Conservation (phyloP, 2,329 filamentous ascomycete genomes). For the Lachnum nothofagi region DNA sequence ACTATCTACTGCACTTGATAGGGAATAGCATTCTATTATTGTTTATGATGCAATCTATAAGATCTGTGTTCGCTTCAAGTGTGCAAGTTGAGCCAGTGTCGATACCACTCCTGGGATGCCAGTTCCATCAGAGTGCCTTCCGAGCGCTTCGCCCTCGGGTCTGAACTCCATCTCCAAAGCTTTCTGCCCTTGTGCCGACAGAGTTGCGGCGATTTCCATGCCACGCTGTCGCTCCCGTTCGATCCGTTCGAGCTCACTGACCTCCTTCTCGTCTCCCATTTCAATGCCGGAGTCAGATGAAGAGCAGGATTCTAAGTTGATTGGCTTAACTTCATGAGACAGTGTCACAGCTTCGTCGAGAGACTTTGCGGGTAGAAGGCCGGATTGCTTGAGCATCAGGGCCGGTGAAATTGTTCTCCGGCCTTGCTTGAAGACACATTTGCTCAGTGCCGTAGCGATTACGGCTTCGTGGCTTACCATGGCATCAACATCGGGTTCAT, state of each 20-base stretch:
- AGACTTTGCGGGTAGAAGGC: conserved; percentile 49
- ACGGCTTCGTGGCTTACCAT: conserved; percentile 13
- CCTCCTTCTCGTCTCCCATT: conserved; percentile 8
- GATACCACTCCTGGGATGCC: conserved; percentile 34
- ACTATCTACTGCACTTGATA: not conserved
- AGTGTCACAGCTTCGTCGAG: conserved; percentile 1
- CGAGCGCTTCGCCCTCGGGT: conserved; percentile 30
- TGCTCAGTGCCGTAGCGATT: conserved; percentile 47
- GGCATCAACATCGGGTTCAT: conserved; percentile 1
- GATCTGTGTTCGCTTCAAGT: conserved; percentile 29
- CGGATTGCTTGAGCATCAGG: conserved; percentile 53
- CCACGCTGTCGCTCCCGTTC: conserved; percentile 21
- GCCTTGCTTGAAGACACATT: conserved; percentile 57
- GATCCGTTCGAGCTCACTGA: conserved; percentile 12
- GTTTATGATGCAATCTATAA: conserved; percentile 16
- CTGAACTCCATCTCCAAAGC: conserved; percentile 25
- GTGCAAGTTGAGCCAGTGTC: conserved; percentile 34
- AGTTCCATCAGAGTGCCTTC: conserved; percentile 35
- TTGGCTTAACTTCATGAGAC: not conserved
- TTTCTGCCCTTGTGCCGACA: conserved; percentile 20
- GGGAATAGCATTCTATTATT: not conserved
- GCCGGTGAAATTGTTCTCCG: conserved; percentile 62
- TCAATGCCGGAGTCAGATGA: conserved; percentile 22
- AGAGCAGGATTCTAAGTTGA: conserved; percentile 4
- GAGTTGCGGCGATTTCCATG: conserved; percentile 18